Evolutionary conservation across 225 moss, liverwort and hornwort genomes (phyloP), one percentile per base, ranked within the genome.

Genomic region (Sphagnum contortum): DNA sequence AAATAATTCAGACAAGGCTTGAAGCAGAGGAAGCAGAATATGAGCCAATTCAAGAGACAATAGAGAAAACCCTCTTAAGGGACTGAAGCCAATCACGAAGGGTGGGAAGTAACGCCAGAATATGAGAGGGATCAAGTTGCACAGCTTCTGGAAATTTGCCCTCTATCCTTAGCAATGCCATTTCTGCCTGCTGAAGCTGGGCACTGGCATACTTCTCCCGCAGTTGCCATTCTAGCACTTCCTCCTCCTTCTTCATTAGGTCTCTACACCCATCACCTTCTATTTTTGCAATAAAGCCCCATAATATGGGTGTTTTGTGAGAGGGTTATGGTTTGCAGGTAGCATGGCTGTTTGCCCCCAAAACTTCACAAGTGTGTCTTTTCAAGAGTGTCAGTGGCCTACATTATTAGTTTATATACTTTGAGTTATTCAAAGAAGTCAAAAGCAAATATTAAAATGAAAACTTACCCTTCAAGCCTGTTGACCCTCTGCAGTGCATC

Each of bases 211-310:
- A 82, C 77, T 87, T 84, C 59, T 91, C 85, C 59, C 80, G 75
- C 66, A 86, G 70, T 62, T 91, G 91, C 79, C 78, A 87, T 5
- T 87, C 91, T 75, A 83, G 69, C 49, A 94, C 81, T 74, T 87
- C 89, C 71, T 88, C 80, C 58, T 91, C 91, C 73, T 91, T 91
- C 72, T 77, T 94, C 64, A 82, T 67, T 64, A 89, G 75, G 74
- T 89, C 85, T 80, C 94, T 94, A 66, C 70, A 76, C 55, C 57
- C 12, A 51, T 4, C 49, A 75, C 3, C 29, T 29, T 29, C 29
- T 29, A 29, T 29, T 29, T 29, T 29, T 29, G 29, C 29, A 29
- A 1, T 29, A 29, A 29, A 29, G 29, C 29, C 1, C 29, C 29
- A 29, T 29, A 29, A 29, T 29, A 29, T 29, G 29, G 29, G 29